phyloP scores from a whole-genome alignment of 495 filamentous ascomycete species.

The Usnea hakonensis region DNA sequence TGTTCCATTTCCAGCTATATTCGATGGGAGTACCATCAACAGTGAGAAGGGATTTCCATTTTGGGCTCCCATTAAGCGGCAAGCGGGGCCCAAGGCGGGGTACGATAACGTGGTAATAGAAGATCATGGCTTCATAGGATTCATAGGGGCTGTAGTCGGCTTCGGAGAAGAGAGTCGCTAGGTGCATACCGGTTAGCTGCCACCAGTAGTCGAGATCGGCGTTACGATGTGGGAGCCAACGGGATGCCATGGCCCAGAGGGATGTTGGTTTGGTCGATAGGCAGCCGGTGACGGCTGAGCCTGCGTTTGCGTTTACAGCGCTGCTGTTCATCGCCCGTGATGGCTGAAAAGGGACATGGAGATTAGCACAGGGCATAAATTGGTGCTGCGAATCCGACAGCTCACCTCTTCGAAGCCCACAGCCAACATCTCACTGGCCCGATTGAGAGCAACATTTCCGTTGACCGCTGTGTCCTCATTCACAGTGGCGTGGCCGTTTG shows the following conservation, averaged over 20 bases:
- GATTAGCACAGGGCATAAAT: neutral
- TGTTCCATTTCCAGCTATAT: constrained; percentile 30
- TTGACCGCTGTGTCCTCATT: neutral
- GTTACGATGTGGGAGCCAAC: neutral
- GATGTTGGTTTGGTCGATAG: neutral
- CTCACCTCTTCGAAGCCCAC: neutral
- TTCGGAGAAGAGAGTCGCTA: neutral
- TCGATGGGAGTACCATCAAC: constrained; percentile 23
- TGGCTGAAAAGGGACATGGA: neutral
- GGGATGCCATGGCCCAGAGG: neutral
- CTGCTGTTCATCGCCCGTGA: neutral
- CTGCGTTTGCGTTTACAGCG: neutral
- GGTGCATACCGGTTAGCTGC: neutral
- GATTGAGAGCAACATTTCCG: neutral
- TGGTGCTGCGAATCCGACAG: neutral
- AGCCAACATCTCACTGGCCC: neutral
- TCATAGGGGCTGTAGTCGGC: neutral
- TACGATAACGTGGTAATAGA: neutral
- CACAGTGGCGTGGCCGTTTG: neutral
- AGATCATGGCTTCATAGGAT: neutral
- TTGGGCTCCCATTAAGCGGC: constrained; percentile 8
- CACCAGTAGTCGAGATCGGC: constrained; percentile 5
- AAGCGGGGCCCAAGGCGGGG: neutral
- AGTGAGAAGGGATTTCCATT: constrained; percentile 21
- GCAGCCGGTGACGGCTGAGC: neutral